These are phyloP conservation scores for Aspergillus novofumigatus DNA, from an alignment of 2,329 filamentous ascomycete genomes.

Conservation along the genomic window DNA sequence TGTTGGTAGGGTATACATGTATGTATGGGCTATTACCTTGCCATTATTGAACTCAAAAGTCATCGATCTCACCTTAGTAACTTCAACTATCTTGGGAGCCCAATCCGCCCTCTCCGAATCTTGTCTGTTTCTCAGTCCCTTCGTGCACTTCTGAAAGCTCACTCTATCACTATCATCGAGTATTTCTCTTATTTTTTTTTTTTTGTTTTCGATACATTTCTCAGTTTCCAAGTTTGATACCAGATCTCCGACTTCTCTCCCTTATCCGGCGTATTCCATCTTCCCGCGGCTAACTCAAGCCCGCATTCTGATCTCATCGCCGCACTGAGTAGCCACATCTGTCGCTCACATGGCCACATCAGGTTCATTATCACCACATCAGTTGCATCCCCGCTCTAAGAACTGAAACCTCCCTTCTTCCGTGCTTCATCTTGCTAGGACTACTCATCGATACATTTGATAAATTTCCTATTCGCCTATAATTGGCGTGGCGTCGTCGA, in stretches of 20 bases:
- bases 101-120: conserved; percentile 1
- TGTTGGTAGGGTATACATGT: neutral
- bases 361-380: conserved; percentile 14
- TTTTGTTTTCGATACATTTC: neutral
- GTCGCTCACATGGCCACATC: conserved; percentile 29
- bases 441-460: conserved; percentile 2
- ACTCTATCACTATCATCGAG: neutral
- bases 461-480: neutral
- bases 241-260: neutral
- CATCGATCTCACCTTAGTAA: conserved; percentile 5
- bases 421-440: conserved; percentile 2
- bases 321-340: conserved; percentile 13
- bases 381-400: conserved; percentile 7
- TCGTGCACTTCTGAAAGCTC: neutral
- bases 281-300: conserved; percentile 16
- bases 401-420: conserved; percentile 8
- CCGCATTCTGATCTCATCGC: conserved; percentile 24
- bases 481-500: neutral
- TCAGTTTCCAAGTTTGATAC: neutral
- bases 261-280: conserved; percentile 6
- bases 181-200: neutral
- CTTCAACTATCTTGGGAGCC: conserved; percentile 8
- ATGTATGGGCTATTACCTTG: neutral
- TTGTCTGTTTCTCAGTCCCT: neutral
- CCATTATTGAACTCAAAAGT: conserved; percentile 6